Evolutionary conservation across 2,329 filamentous ascomycete genomes (phyloP), one percentile per base, ranked within the genome.

Genomic region (Hypoxylon sp.): DNA sequence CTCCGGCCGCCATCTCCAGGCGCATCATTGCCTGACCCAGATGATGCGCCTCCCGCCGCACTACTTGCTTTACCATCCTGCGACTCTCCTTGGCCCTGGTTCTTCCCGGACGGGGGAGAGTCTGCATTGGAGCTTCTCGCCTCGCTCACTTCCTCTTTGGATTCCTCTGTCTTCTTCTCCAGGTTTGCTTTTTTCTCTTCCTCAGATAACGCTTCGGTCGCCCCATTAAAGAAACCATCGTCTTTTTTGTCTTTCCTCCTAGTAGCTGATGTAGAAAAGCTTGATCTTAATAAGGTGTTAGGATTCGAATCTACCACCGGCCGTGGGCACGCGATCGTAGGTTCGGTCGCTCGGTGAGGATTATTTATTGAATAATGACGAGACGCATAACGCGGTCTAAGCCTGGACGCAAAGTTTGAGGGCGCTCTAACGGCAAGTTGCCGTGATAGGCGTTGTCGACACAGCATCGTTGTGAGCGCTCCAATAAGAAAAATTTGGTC

Each of bases 1-100:
- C 89, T 91, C 79, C 88, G 91, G 51, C 91, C 88, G 22, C 90
- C 86, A 71, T 90, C 88, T 38, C 86, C 83, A 2, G 83, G 79
- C 8, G 86, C 85, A 69, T 91, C 88, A 57, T 84, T 84, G 14
- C 84, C 77, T 2, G 83, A 81, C 6, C 84, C 82, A 63, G 78
- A 83, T 69, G 82, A 80, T 18, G 80, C 77, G 44, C 84, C 84
- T 42, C 85, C 86, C 49, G 89, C 85, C 49, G 88, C 83, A 72
- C 87, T 87, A 33, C 86, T 83, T 38, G 82, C 82, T 72, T 87
- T 88, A 53, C 82, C 85, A 74, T 91, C 88, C 46, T 79, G 70
- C n/a, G 77, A 71, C 36, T 80, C 77, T 73, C 78, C 68, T 73
- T 79, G 68, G 40, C 76, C 67, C 48, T 80, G 80, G 32, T 79